phyloP scores from a whole-genome alignment of 306 rosid species.

The Psophocarpus tetragonolobus region DNA sequence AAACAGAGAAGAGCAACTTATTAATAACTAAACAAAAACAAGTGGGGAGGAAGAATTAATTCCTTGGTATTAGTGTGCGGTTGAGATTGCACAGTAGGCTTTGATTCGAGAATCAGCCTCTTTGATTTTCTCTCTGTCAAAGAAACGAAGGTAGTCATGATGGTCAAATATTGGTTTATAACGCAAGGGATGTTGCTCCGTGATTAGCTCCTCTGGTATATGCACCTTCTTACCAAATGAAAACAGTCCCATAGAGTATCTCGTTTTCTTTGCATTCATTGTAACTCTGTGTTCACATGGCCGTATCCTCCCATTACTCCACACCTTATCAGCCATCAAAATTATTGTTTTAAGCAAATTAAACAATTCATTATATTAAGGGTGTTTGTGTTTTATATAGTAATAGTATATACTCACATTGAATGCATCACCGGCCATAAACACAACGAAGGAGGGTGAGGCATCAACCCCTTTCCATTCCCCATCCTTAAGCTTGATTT shows the following conservation, averaged over 20 bases:
- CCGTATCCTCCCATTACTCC: slow-evolving; percentile 44
- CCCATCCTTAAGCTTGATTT: slow-evolving; percentile 39
- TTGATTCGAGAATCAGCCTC: slow-evolving; percentile 13
- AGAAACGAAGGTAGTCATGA: slow-evolving; percentile 37
- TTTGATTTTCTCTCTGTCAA: slow-evolving; percentile 19
- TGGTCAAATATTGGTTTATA: slow-evolving; percentile 43
- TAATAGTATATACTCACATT: slow-evolving; percentile 25
- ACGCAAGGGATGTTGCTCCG: slow-evolving; percentile 38
- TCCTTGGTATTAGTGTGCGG: neutral
- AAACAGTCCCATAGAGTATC: slow-evolving; percentile 46
- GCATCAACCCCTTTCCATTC: slow-evolving; percentile 36
- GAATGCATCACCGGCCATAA: slow-evolving; percentile 51
- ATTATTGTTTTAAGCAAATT: too few species aligned
- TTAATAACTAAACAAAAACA: neutral
- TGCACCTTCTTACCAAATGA: slow-evolving; percentile 25
- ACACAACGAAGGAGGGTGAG: slow-evolving; percentile 26
- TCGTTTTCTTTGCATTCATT: slow-evolving; percentile 34
- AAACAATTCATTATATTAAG: too few species aligned
- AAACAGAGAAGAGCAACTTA: too few species aligned
- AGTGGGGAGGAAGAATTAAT: neutral
- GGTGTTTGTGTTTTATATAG: too few species aligned
- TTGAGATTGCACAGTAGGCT: slow-evolving; percentile 39
- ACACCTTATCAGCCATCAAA: slow-evolving; percentile 33
- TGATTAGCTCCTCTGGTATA: slow-evolving; percentile 35
- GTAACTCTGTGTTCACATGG: slow-evolving; percentile 45